Base-by-base conservation (phyloP, 2,329 filamentous ascomycete species). In the Thelonectria blattea region DNA sequence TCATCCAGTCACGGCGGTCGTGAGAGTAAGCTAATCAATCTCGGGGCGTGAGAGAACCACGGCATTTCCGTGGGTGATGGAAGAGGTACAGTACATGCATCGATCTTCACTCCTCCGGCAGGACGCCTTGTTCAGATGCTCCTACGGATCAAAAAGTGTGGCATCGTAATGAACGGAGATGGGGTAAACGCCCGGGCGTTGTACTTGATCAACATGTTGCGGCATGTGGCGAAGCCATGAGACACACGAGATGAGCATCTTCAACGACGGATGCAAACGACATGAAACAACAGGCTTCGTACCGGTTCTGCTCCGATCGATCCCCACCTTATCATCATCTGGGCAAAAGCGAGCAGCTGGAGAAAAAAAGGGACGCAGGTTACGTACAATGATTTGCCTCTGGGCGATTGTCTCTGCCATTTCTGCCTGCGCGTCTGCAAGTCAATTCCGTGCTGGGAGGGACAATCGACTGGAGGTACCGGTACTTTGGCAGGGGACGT, bases 401-500 rank as follows among this genome's bases (percentile, higher is more conserved):
- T 42, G 17, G 20, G 32, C 4, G 43, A 46, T 11, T 24, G 17
- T 22, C 17, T 47, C 42, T 47, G 42, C 37, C 20, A 8, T 39
- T 17, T 45, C 50, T 49, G 27, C 41, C 54, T 51, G 37, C 39
- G 27, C 27, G 57, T 55, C 65, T 70, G 66, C 66, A 55, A 69
- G 65, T 69, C 66, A 68, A 65, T 61, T 61, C 58, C 59, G 55
- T 60, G 54, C 12, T 10, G 55, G 39, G 24, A 32, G 30, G 32
- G 34, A n/a, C 2, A 17, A 22, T 42, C 22, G n/a, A n/a, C n/a
- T 24, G 3, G 58, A 71, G 58, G 72, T 74, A 74, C 68, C 61
- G 67, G 63, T 74, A 74, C 72, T 58, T 65, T 47, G 34, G 24
- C 52, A 43, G 41, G 65, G 66, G 67, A 65, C 68, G 63, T 69